Percentiles rank a stretch among this genome's conserved stretches.
These are phyloP conservation scores for Drechslerella dactyloides DNA, from an alignment of 2,329 filamentous ascomycete species.

Conservation along the genomic window DNA sequence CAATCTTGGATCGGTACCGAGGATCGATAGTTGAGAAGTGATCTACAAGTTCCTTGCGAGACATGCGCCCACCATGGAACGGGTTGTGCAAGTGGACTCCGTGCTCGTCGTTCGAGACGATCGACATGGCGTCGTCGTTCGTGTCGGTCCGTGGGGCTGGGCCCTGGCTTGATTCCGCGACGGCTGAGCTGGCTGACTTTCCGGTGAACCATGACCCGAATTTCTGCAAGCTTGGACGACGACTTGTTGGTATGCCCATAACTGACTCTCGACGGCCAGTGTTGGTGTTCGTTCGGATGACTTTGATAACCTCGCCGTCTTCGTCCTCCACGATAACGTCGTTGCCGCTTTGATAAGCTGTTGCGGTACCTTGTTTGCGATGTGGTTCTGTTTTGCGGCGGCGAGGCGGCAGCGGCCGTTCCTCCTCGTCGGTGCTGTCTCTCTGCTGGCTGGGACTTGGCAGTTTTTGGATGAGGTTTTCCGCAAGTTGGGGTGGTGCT, in stretches of 20 bases:
- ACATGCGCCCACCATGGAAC: constrained; percentile 45
- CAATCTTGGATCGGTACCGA: constrained; percentile 39
- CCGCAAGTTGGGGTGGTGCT: constrained; percentile 25
- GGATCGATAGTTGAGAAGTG: constrained; percentile 47
- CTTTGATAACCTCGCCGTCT: constrained; percentile 82
- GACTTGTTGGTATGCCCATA: constrained; percentile 35
- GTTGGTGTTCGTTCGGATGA: constrained; percentile 54
- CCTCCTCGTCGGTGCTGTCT: constrained; percentile 27
- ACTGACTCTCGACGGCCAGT: constrained; percentile 28
- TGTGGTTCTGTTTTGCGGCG: constrained; percentile 56
- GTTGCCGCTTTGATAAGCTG: constrained; percentile 84
- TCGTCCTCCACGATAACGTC: constrained; percentile 89
- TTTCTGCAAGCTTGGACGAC: constrained; percentile 44
- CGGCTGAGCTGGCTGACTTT: constrained; percentile 28
- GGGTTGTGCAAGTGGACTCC: constrained; percentile 47
- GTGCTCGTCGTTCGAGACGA: constrained; percentile 46
- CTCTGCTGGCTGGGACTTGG: constrained; percentile 47
- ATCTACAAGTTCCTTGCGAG: constrained; percentile 35
- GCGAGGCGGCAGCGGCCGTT: background rate
- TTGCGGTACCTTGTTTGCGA: constrained; percentile 68
- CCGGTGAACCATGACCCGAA: constrained; percentile 51
- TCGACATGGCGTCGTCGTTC: constrained; percentile 42
- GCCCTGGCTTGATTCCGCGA: constrained; percentile 51
- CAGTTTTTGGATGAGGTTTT: constrained; percentile 30
- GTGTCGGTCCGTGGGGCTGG: constrained; percentile 53